These are phyloP conservation scores for Epicoccum nigrum DNA, from an alignment of 2,329 filamentous ascomycete genomes.

Conservation along the genomic window DNA sequence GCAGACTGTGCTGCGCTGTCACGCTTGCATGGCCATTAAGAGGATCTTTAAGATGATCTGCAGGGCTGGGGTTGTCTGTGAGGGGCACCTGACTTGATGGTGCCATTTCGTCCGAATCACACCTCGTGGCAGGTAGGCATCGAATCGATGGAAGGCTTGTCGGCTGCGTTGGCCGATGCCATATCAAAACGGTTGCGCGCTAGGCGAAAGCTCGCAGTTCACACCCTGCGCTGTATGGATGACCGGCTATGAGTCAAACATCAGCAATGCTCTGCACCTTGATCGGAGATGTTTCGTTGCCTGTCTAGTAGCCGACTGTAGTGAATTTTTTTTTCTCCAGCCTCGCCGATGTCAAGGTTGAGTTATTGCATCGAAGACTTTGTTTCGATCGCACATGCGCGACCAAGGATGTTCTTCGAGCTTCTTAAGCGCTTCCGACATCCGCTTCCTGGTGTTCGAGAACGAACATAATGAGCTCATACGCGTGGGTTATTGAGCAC, in stretches of 20 bases:
- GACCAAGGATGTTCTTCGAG: not conserved
- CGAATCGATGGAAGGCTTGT: not conserved
- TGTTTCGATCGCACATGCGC: too few relatives aligned
- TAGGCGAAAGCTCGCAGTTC: slow-evolving; percentile 11
- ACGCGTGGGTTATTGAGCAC: not conserved
- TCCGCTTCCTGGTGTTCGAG: not conserved
- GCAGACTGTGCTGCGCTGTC: too few relatives aligned
- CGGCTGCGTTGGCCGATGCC: slow-evolving; percentile 9
- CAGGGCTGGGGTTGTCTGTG: too few relatives aligned
- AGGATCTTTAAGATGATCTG: too few relatives aligned
- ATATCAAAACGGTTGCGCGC: slow-evolving; percentile 6
- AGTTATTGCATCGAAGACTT: not conserved
- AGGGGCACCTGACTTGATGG: not conserved
- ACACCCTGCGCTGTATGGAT: not conserved
- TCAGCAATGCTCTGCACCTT: slow-evolving; percentile 10
- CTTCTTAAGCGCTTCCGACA: not conserved
- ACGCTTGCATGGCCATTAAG: not conserved
- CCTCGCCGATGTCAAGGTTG: not conserved
- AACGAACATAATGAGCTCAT: slow-evolving; percentile 1
- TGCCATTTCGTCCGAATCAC: too few relatives aligned
- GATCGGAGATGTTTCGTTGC: slow-evolving; percentile 8
- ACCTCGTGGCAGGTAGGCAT: not conserved
- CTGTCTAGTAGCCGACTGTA: too few relatives aligned
- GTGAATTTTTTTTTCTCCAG: slow-evolving; percentile 14
- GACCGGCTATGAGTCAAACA: slow-evolving; percentile 23